A percentile compares a stretch with the other conserved stretches of the same genome.
These are phyloP conservation scores for Datisca glomerata DNA, from an alignment of 306 rosid species.

Conservation along the genomic window DNA sequence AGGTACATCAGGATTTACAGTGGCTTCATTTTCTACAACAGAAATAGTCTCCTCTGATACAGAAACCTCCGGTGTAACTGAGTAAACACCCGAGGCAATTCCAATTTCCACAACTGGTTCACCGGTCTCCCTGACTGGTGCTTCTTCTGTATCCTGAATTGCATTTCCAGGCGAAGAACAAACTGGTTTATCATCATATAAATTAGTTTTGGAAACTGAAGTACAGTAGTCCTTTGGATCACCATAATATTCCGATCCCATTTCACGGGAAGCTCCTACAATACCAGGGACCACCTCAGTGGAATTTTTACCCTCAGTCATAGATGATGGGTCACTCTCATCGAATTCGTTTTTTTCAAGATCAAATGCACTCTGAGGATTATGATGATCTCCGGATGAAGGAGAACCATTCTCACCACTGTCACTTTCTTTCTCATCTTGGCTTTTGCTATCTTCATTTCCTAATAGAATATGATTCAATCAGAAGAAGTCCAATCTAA, in stretches of 20 bases:
- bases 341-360: constrained; percentile 25
- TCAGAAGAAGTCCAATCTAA: too few species aligned
- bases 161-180: constrained; percentile 17
- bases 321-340: constrained; percentile 16
- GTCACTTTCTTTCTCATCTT: constrained; percentile 50
- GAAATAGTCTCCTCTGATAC: constrained; percentile 6
- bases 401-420: constrained; percentile 38
- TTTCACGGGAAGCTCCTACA: background rate
- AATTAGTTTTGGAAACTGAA: constrained; percentile 13
- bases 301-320: background rate
- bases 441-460: constrained; percentile 37
- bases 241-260: background rate
- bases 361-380: constrained; percentile 21
- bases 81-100: constrained; percentile 3
- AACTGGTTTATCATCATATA: constrained; percentile 10
- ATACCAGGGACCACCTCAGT: background rate
- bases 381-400: constrained; percentile 21
- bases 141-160: constrained; percentile 12
- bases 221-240: constrained; percentile 7
- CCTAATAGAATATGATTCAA: too few species aligned
- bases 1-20: background rate
- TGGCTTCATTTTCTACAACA: constrained; percentile 5
- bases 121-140: constrained; percentile 9
- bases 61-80: background rate
- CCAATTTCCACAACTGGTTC: constrained; percentile 11